Base-by-base conservation (phyloP, 768 basidiomycete genomes). In the Tylopilus sp. region DNA sequence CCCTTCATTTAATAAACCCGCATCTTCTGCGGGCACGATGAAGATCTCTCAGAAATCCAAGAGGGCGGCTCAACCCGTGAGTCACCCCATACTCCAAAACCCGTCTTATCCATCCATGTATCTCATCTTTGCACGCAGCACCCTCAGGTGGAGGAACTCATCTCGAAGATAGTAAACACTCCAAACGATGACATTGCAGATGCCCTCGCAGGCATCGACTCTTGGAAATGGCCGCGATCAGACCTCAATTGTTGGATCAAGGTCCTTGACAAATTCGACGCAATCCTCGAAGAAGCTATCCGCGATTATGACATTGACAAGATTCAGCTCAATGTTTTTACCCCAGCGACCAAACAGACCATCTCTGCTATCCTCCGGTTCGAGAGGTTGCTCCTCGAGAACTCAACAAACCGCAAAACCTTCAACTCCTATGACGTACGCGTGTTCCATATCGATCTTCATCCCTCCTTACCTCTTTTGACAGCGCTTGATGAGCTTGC, bases 231-330 rank as follows among this genome's bases (percentile, higher is more conserved):
- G 87, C 91, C 94, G 31, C 82, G 97, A 56, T 94, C 94, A 50
- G 97, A 99, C 76, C 79, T 99, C 54, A 93, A 97, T 72, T 85
- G 89, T 50, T 99, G 97, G 97, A 85, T 92, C 68, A 86, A 86
- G 65, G 91, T 95, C 51, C 82, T 99, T 43, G 95, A 99, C 79
- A 89, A 88, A 67, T 94, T 99, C 67, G 97, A 99, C 73, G 75
- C 76, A 52, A 83, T 97, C 57, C 79, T 98, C 59, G 93, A 89
- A 63, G 83, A 82, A 36, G 75, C 85, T 58, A 88, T 97, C 67
- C 77, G 77, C 53, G 85, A 87, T 69, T 95, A 98, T 69, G 83
- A 88, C 48, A 78, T 98, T 54, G 86, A 89, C 69, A 85, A 86
- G 61, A 75, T 92, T 4, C 95, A 98, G 69, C 69, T 85, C 30